These are phyloP conservation scores for Dispira simplex DNA, from an alignment of 192 early-diverging fungal species.

Conservation along the genomic window DNA sequence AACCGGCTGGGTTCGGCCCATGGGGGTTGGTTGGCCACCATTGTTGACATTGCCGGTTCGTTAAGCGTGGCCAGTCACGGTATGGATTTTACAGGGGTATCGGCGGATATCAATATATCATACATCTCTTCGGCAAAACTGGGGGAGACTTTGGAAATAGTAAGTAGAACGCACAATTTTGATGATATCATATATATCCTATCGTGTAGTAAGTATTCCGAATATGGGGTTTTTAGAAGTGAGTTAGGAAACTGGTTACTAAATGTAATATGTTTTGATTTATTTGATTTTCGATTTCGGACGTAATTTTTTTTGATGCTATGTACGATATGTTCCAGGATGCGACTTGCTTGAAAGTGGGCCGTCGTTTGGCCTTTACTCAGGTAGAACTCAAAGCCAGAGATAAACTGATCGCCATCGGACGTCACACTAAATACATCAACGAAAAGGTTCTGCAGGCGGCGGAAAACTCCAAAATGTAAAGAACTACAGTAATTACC, in stretches of 20 bases:
- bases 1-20: slow-evolving; percentile 27
- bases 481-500: too few species aligned
- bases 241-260: background rate
- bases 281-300: background rate
- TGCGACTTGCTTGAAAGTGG: slow-evolving; percentile 26
- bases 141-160: slow-evolving; percentile 21
- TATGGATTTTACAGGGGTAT: slow-evolving; percentile 23
- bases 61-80: slow-evolving; percentile 26
- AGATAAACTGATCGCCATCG: slow-evolving; percentile 27
- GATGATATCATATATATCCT: background rate
- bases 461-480: background rate
- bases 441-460: background rate
- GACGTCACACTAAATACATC: slow-evolving; percentile 30
- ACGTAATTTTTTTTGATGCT: background rate
- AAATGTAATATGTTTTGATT: background rate
- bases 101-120: slow-evolving; percentile 28
- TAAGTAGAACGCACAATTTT: background rate
- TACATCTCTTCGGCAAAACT: slow-evolving; percentile 25
- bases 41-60: slow-evolving; percentile 30
- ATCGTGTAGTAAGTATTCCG: background rate
- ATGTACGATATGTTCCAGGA: background rate
- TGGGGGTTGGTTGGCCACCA: slow-evolving; percentile 31
- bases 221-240: background rate
- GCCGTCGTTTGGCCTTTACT: slow-evolving; percentile 29
- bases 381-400: slow-evolving; percentile 22